Conservation (phyloP, 352 stramenopile species). For the Phytophthora brassicae region DNA sequence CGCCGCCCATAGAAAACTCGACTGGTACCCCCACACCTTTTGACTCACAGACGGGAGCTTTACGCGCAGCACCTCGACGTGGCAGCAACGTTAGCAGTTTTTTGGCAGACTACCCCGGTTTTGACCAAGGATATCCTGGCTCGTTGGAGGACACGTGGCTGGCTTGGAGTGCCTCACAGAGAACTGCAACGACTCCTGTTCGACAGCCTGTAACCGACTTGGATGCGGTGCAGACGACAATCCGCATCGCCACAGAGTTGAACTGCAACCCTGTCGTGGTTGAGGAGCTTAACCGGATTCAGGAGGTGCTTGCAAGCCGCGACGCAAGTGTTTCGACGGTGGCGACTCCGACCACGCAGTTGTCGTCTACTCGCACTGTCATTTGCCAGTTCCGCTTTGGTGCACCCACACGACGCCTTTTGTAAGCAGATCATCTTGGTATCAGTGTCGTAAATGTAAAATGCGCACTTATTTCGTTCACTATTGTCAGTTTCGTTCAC, state of each 20-base stretch:
- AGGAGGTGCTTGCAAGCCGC: slow-evolving; percentile 39
- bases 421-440: slow-evolving; percentile 28
- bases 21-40: slow-evolving; percentile 16
- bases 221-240: slow-evolving; percentile 61
- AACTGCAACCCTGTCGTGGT: slow-evolving; percentile 58
- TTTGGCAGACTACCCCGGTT: slow-evolving; percentile 23
- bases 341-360: slow-evolving; percentile 1
- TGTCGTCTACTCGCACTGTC: slow-evolving; percentile 21
- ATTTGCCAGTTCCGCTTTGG: slow-evolving; percentile 67
- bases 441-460: no score
- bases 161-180: slow-evolving; percentile 45
- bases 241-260: slow-evolving; percentile 65
- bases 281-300: slow-evolving; percentile 60
- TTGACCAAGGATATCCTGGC: slow-evolving; percentile 32
- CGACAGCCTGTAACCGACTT: slow-evolving; percentile 45
- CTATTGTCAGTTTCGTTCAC: no score
- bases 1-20: slow-evolving; percentile 4
- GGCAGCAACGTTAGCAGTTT: slow-evolving; percentile 11
- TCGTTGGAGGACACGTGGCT: slow-evolving; percentile 50
- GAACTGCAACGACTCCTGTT: slow-evolving; percentile 11
- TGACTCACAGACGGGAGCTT: slow-evolving; percentile 2
- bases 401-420: slow-evolving; percentile 35
- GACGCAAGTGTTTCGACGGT: slow-evolving; percentile 14
- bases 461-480: no score
- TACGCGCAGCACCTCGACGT: slow-evolving; percentile 8